phyloP scores from a whole-genome alignment of 2,329 filamentous ascomycete genomes.

The Teratosphaeria nubilosa region DNA sequence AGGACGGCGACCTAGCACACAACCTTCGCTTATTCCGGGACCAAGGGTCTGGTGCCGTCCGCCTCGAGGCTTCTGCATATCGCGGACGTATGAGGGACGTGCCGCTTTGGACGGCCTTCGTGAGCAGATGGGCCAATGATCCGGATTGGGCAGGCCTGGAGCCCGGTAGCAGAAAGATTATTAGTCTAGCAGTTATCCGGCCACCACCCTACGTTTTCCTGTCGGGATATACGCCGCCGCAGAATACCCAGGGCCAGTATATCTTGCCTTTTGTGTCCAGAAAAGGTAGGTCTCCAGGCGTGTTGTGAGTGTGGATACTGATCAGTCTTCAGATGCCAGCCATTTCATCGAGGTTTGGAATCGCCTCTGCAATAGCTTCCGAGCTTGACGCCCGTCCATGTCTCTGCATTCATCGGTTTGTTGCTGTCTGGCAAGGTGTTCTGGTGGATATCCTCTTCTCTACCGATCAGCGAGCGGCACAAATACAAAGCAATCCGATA shows the following conservation, averaged over 20 bases:
- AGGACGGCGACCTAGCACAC: slow-evolving; percentile 43
- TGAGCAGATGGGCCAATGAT: slow-evolving; percentile 39
- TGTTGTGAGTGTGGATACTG: background rate
- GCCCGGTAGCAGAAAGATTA: slow-evolving; percentile 14
- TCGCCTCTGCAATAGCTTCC: slow-evolving; percentile 1
- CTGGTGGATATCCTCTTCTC: background rate
- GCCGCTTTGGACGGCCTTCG: slow-evolving; percentile 53
- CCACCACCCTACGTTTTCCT: slow-evolving; percentile 45
- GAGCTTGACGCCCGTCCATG: background rate
- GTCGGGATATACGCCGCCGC: slow-evolving; percentile 38
- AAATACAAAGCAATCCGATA: background rate
- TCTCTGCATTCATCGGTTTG: background rate
- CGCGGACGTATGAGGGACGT: slow-evolving; percentile 43
- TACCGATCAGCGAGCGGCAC: background rate
- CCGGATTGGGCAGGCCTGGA: slow-evolving; percentile 39
- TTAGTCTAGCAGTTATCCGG: slow-evolving; percentile 38
- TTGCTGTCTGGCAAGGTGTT: background rate
- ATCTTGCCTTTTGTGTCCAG: slow-evolving; percentile 17
- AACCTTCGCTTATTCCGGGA: slow-evolving; percentile 47
- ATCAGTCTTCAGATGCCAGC: slow-evolving; percentile 10
- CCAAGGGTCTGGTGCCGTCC: slow-evolving; percentile 39
- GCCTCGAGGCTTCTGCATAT: slow-evolving; percentile 47
- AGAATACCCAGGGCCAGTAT: slow-evolving; percentile 11
- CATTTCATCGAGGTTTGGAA: slow-evolving; percentile 18
- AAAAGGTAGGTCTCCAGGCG: slow-evolving; percentile 11